Base-by-base conservation (phyloP, 169 alveolate species). In the Haemoproteus tartakovskyi region DNA sequence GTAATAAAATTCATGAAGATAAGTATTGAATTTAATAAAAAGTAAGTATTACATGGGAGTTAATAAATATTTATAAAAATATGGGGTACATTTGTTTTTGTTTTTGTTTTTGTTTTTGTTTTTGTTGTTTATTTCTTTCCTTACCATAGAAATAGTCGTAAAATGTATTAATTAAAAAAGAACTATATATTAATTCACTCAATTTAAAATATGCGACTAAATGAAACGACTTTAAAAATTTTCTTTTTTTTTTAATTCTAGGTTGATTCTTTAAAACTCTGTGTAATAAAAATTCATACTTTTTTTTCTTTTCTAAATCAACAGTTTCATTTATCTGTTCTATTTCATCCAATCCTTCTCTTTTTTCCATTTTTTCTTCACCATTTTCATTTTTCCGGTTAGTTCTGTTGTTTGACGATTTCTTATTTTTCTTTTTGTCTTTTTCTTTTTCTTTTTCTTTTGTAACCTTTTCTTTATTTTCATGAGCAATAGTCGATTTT, bases 131-230 rank as follows among this genome's bases (percentile, higher is more conserved):
- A 6, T 9, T 6, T 33, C 14, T 33, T 5, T 33, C 5, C 63
- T 27, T 51, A 64, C 81, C 37, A 12, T 50, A 29, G 33, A 9
- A 64, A 29, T 64, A 38, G 6, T 57, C 30, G 18, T 26, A 43
- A 19, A 41, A 64, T 33, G 24, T 64, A 26, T 52, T 56, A 16
- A 64, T 43, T 26, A 64, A 43, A 21, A 19, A 64, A 19, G 81
- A 64, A 9, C 33, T 38, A 9, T 64, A 64, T 8, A 64, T 48
- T 11, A 64, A 40, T 29, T 64, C 81, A 27, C 52, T 51, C 30
- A 64, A 24, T 37, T 64, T 64, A 56, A 36, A 64, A 43, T 64
- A 64, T 33, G 64, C 24, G 22, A 64, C 67, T 2, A 64, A 50
- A 38, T 64, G 33, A 56, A 64, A 64, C 1, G 81, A 50, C 46